Evolutionary conservation across 805 yeast species (phyloP).

Genomic region (Teunomyces panamensis): DNA sequence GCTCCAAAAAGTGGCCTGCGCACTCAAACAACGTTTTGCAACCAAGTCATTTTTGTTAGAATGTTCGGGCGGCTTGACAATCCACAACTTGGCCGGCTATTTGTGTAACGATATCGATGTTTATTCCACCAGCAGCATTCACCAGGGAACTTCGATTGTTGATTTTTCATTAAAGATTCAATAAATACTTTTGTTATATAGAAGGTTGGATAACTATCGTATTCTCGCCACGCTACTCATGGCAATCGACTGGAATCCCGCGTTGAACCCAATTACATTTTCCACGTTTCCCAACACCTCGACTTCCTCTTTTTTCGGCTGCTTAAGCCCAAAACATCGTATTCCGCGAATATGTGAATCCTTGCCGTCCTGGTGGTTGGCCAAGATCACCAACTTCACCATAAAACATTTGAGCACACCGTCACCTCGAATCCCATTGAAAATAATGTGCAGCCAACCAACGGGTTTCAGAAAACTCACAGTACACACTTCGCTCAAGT

Average conservation of each 20-base stretch:
- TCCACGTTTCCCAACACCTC: conserved; percentile 29
- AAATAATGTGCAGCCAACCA: conserved; percentile 74
- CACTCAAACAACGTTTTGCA: conserved; percentile 56
- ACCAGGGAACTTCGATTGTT: conserved; percentile 82
- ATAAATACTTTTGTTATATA: not conserved
- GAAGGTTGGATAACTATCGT: conserved; percentile 15
- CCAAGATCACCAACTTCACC: conserved; percentile 56
- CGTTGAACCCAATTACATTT: conserved; percentile 40
- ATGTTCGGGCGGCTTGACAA: conserved; percentile 87
- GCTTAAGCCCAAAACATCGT: conserved; percentile 47
- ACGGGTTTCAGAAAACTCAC: conserved; percentile 60
- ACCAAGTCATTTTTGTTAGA: conserved; percentile 63
- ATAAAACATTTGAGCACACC: conserved; percentile 64
- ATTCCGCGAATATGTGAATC: conserved; percentile 87
- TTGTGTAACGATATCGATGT: conserved; percentile 81
- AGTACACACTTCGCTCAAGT: conserved; percentile 62
- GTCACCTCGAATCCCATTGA: conserved; percentile 53
- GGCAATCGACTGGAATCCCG: conserved; percentile 40
- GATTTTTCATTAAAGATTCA: conserved; percentile 80
- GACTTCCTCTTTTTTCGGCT: conserved; percentile 16
- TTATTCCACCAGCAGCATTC: conserved; percentile 87
- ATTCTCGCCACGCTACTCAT: conserved; percentile 38
- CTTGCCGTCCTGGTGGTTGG: conserved; percentile 93
- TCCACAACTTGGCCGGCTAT: conserved; percentile 60
- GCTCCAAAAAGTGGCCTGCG: conserved; percentile 61